Conservation (phyloP, 345 rosid species). For the Xanthoceras sorbifolium region DNA sequence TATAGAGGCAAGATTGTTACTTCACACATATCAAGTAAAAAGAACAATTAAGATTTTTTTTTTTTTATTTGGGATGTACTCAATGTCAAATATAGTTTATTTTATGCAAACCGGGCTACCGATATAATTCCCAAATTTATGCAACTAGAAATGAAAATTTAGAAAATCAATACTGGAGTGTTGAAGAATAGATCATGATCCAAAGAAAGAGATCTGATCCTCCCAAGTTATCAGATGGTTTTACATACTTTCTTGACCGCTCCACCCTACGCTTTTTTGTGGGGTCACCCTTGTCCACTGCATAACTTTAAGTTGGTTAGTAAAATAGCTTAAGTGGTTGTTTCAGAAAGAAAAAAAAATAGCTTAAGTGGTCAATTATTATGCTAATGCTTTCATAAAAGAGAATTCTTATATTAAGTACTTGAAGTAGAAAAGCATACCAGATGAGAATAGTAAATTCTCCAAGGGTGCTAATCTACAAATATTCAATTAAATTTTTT, state of each 20-base stretch:
- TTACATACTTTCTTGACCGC: constrained; percentile 66
- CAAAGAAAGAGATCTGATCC: neutral
- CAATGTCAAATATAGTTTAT: no score
- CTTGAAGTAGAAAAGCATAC: neutral
- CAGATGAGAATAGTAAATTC: neutral
- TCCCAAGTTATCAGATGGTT: constrained; percentile 7
- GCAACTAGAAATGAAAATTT: neutral
- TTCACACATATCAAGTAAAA: neutral
- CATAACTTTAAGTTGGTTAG: constrained; percentile 32
- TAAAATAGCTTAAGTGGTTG: constrained; percentile 1
- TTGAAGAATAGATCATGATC: neutral
- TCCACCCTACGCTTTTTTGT: constrained; percentile 80
- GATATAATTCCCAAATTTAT: neutral
- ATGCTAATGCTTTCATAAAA: neutral
- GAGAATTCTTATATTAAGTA: constrained; percentile 1
- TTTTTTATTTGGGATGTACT: no score
- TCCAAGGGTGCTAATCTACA: neutral
- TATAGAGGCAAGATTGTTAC: neutral
- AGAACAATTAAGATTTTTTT: neutral
- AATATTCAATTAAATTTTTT: neutral
- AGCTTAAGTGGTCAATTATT: neutral
- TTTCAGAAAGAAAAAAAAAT: no score
- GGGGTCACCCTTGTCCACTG: constrained; percentile 67
- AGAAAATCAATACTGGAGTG: neutral
- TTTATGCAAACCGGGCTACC: neutral